Base-by-base conservation (phyloP, 352 stramenopile genomes). In the Phytophthora idaei region DNA sequence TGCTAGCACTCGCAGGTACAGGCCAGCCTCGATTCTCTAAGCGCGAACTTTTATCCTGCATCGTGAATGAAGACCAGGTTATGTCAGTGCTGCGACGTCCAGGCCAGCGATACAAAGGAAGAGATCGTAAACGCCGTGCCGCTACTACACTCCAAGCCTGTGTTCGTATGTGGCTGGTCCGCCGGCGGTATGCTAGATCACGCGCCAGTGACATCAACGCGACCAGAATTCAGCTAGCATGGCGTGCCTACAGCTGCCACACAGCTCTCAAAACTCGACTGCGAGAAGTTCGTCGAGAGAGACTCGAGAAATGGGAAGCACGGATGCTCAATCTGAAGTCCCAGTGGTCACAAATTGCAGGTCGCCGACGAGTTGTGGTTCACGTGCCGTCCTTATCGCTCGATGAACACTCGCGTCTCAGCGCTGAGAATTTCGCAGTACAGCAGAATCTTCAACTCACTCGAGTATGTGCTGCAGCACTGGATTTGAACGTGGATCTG, bases 51-150 rank as follows among this genome's bases (percentile, higher is more conserved):
- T 67, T 96, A 32, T 71, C 68, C 6, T 97, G 90, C 42, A 80
- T 98, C 27, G 74, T 90, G 36, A 98, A 98, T 73, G 76, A 92
- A 50, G 90, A 97, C 54, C 89, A 97, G 57, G 85, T 98, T 0
- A 73, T 76, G 39, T 69, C 77, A 34, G 66, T 94, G 25, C 60
- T 91, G 27, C 74, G 76, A 7, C 81, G 85, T 36, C 83, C 90
- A n/a, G 84, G 86, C 0, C 81, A 93, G 62, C 83, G 88, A 14
- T 95, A 88, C 71, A 88, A 90, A 57, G 87, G 85, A 51, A 89
- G 83, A 59, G 80, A 93, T 59, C 73, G 77, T 45, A 87, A 81
- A 53, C 68, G 80, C 41, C 74, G 79, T 11, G 89, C 87, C 10
- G 89, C 87, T 5, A 78, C 78, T 8, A 87, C 81, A 15, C 78